Evolutionary conservation across 2,329 filamentous ascomycete species (phyloP).

Genomic region (Diplodia seriata): DNA sequence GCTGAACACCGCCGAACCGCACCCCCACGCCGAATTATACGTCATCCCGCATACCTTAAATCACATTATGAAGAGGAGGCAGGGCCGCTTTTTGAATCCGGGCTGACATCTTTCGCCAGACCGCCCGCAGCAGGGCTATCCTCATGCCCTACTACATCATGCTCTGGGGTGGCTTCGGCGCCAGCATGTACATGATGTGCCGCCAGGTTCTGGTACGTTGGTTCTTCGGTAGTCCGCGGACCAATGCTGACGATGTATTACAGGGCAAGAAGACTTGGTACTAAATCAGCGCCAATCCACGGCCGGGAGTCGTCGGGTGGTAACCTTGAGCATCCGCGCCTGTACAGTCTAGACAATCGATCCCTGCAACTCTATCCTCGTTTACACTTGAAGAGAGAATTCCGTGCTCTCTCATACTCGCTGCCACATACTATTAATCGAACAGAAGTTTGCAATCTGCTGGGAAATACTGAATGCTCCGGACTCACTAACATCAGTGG

Average conservation of each 20-base stretch:
- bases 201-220: slow-evolving; percentile 67
- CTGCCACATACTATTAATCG: not conserved
- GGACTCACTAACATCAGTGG: not conserved
- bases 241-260: slow-evolving; percentile 9
- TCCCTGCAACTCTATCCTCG: slow-evolving; percentile 12
- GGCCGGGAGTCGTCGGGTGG: slow-evolving; percentile 20
- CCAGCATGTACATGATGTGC: slow-evolving; percentile 72
- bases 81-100: not conserved
- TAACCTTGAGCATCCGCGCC: slow-evolving; percentile 22
- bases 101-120: slow-evolving; percentile 51
- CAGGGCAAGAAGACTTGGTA: slow-evolving; percentile 80
- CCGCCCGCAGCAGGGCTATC: slow-evolving; percentile 68
- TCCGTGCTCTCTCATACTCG: not conserved
- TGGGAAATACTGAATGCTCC: not conserved
- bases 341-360: slow-evolving; percentile 33
- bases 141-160: slow-evolving; percentile 72
- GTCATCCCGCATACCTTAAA: slow-evolving; percentile 6
- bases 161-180: slow-evolving; percentile 67
- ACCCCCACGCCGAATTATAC: slow-evolving; percentile 1
- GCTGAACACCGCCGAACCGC: not conserved
- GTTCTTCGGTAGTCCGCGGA: not conserved
- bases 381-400: not conserved
- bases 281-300: slow-evolving; percentile 10
- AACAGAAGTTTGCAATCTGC: not conserved
- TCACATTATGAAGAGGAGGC: not conserved